Evolutionary conservation across 2,329 filamentous ascomycete genomes (phyloP).

Genomic region (Ploettnerulaceae sp.): DNA sequence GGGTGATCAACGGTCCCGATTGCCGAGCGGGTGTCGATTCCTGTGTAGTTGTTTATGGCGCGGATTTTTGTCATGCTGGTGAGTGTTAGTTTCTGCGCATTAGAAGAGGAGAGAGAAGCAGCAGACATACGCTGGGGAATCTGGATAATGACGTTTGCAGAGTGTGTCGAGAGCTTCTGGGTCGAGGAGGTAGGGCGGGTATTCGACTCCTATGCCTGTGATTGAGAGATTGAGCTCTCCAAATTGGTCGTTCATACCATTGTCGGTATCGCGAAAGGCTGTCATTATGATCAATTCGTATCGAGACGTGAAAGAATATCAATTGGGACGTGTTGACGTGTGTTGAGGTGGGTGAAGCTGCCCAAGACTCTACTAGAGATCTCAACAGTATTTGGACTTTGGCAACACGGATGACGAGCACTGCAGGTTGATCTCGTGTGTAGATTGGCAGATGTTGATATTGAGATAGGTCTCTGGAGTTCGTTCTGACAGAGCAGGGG

Average conservation of each 20-base stretch:
- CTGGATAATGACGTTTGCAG: conserved; percentile 52
- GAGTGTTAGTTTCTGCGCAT: conserved; percentile 3
- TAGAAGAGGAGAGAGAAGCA: not conserved
- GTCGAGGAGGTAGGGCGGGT: conserved; percentile 52
- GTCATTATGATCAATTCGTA: conserved; percentile 12
- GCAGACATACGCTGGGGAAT: conserved; percentile 50
- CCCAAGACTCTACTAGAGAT: not conserved
- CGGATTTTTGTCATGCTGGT: conserved; percentile 58
- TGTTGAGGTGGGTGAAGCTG: not conserved
- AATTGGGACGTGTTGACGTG: no score
- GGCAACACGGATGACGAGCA: not conserved
- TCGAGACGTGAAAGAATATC: not conserved
- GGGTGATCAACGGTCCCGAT: conserved; percentile 58
- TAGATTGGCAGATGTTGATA: not conserved
- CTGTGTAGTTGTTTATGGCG: conserved; percentile 59
- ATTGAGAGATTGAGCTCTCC: conserved; percentile 56
- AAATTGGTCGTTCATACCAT: conserved; percentile 25
- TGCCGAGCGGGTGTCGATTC: conserved; percentile 58
- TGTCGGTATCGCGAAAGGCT: conserved; percentile 7
- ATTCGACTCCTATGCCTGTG: conserved; percentile 53
- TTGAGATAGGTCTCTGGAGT: conserved; percentile 9
- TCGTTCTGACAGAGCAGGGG: not conserved
- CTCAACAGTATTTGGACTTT: not conserved
- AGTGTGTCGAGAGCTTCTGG: conserved; percentile 48
- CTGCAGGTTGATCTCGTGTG: not conserved